Evolutionary conservation across 257 asterid species (phyloP).

Genomic region (Anisodus acutangulus): DNA sequence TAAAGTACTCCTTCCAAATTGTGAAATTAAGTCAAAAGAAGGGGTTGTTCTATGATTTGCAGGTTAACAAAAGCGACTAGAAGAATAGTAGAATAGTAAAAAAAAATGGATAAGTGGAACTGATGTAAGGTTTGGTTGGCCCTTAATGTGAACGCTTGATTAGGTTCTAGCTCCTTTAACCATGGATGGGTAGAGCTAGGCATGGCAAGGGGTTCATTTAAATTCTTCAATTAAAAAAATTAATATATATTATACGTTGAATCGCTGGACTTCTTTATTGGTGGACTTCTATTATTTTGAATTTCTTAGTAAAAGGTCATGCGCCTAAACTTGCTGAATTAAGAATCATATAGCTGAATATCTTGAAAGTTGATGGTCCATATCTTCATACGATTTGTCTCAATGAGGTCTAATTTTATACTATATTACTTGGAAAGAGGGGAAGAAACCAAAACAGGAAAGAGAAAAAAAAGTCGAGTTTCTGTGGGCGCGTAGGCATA

Average conservation of each 20-base stretch:
- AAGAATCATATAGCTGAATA: background rate
- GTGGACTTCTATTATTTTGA: too few species aligned
- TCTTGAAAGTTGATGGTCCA: background rate
- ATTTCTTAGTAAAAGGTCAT: too few species aligned
- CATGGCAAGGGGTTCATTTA: too few species aligned
- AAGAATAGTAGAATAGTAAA: background rate
- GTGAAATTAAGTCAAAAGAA: too few species aligned
- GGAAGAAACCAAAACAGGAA: background rate
- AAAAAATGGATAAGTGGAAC: too few species aligned
- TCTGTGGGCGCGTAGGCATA: background rate
- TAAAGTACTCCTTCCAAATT: background rate
- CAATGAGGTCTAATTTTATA: background rate
- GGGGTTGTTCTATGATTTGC: background rate
- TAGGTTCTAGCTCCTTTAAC: background rate
- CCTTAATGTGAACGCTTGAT: background rate
- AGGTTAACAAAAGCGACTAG: background rate
- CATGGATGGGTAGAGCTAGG: background rate
- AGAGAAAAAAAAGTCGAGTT: background rate
- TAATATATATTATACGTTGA: too few species aligned
- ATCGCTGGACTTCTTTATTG: too few species aligned
- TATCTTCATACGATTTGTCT: background rate
- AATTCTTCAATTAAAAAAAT: too few species aligned
- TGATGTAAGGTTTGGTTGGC: background rate
- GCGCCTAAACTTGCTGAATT: background rate
- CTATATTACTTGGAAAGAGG: background rate